Percentiles rank a stretch among this genome's conserved stretches.
These are phyloP conservation scores for Aspergillus leporis DNA, from an alignment of 495 filamentous ascomycete genomes.

Conservation along the genomic window DNA sequence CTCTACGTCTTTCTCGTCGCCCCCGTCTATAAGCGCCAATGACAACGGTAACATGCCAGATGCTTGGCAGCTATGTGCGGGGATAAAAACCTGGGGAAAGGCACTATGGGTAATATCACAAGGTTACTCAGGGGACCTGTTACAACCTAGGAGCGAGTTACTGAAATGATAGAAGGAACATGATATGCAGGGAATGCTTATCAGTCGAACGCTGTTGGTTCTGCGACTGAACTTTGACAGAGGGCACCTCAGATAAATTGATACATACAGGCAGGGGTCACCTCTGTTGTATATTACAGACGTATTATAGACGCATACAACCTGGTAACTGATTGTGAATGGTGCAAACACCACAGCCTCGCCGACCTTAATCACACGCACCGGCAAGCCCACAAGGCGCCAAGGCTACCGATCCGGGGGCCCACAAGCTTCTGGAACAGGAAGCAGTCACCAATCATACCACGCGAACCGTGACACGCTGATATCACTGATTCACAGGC, in stretches of 20 bases:
- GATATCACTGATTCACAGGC: constrained; percentile 35
- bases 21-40: not conserved
- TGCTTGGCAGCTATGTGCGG: constrained; percentile 24
- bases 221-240: not conserved
- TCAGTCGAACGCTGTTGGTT: constrained; percentile 6
- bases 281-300: not conserved
- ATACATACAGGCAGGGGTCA: constrained; percentile 6
- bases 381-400: constrained; percentile 27
- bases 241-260: not conserved
- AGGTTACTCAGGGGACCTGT: constrained; percentile 4
- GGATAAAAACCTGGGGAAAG: constrained; percentile 21
- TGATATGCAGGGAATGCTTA: constrained; percentile 11
- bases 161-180: no score
- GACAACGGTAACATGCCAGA: constrained; percentile 8
- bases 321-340: constrained; percentile 8
- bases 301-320: not conserved
- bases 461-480: constrained; percentile 27
- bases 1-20: not conserved
- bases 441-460: constrained; percentile 25
- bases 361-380: constrained; percentile 20
- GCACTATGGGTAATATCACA: constrained; percentile 7
- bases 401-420: constrained; percentile 40
- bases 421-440: constrained; percentile 48
- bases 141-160: not conserved
- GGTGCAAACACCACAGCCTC: constrained; percentile 13